Base-by-base conservation (phyloP, 2,329 filamentous ascomycete species). In the Fonsecaea monophora region DNA sequence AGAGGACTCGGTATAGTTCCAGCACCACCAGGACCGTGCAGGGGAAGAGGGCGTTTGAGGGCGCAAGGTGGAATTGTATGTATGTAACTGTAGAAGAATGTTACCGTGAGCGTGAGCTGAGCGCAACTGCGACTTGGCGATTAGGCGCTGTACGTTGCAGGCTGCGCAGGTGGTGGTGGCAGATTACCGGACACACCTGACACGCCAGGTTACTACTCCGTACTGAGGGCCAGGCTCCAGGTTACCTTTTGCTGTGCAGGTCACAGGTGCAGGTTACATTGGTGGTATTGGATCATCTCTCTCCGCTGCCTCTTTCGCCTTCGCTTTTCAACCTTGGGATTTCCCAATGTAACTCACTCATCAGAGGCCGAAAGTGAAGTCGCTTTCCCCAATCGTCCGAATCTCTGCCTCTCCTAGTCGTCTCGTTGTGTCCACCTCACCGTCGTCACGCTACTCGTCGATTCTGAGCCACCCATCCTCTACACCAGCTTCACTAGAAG, bases 31-130 rank as follows among this genome's bases (percentile, higher is more conserved):
- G 40, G 15, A 4, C 21, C 21, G 18, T 50, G 18, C 45, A 42
- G 40, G 13, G 40, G 2, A 50, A 50, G 25, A 50, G 13, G 57
- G 57, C 57, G 57, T 40, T 25, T 25, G 25, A 25, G 35, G 57
- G 25, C 32, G 55, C 7, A 10, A 21, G n/a, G 18, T 18, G 42
- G 21, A 15, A 42, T n/a, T 42, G 25, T 25, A 2, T 37, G 21
- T 37, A 53, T 53, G 59, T 18, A 62, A 53, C 53, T 48, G 59
- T 62, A 62, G 48, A 62, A 5, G 59, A 13, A 50, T 50, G 45
- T 21, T 50, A 50, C 53, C 25, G 25, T 25, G 25, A 25, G 25
- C 30, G 53, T 55, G 53, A 55, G 53, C 45, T 50, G 45, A 50
- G 45, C 45, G 45, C 45, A 50, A 50, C 40, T 42, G 15, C 40